These are phyloP conservation scores for Paspalum notatum DNA, from an alignment of 176 grass and related monocot genomes.

Conservation along the genomic window DNA sequence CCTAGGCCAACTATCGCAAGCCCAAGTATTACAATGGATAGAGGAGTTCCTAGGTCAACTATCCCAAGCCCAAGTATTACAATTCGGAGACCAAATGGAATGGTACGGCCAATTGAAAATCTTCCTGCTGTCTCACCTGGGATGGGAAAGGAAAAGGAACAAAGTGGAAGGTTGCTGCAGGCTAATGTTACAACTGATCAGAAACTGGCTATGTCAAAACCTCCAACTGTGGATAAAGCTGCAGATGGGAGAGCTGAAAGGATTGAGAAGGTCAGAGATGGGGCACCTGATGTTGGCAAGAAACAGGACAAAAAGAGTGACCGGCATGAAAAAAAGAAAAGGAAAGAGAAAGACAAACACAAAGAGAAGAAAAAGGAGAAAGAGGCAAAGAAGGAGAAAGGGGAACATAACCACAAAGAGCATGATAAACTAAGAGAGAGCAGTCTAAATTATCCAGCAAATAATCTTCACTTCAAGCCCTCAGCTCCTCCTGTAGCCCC, in stretches of 20 bases:
- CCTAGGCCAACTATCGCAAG: conserved; percentile 55
- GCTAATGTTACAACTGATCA: conserved; percentile 47
- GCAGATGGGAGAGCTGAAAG: conserved; percentile 58
- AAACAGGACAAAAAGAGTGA: conserved; percentile 58
- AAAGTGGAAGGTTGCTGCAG: conserved; percentile 35
- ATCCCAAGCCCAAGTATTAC: conserved; percentile 61
- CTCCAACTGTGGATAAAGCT: conserved; percentile 53
- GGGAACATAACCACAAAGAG: conserved; percentile 56
- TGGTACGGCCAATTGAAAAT: conserved; percentile 43
- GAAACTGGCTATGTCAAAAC: conserved; percentile 44
- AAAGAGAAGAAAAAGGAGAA: conserved; percentile 77
- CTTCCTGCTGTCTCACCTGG: conserved; percentile 39
- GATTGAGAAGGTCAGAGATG: conserved; percentile 63
- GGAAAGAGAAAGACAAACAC: conserved; percentile 67
- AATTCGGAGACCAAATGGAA: conserved; percentile 64
- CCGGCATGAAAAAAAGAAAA: conserved; percentile 65
- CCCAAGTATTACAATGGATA: conserved; percentile 44
- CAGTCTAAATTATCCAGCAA: conserved; percentile 49
- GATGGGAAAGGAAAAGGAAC: conserved; percentile 55
- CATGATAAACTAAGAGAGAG: conserved; percentile 57
- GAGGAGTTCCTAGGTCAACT: conserved; percentile 50
- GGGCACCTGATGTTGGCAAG: conserved; percentile 40
- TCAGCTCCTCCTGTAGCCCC: conserved; percentile 37
- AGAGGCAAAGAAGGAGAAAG: conserved; percentile 66
- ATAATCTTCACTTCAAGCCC: conserved; percentile 52